phyloP scores from a whole-genome alignment of 192 early-diverging fungal species.

The Lunasporangiospora selenospora region DNA sequence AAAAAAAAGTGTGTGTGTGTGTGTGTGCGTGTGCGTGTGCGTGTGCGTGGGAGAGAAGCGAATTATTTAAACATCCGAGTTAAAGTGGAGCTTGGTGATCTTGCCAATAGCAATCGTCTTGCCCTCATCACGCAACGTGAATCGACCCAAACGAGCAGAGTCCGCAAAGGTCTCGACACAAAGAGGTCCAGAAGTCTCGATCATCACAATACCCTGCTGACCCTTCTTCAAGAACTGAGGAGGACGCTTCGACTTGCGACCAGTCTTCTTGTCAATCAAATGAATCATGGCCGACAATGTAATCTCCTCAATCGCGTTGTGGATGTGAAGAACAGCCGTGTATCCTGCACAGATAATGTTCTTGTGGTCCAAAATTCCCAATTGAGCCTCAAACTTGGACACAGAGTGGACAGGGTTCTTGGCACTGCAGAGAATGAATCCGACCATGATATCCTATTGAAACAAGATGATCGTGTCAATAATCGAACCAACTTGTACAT shows the following conservation, averaged over 20 bases:
- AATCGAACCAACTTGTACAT: slow-evolving; percentile 9
- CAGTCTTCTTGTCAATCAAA: slow-evolving; percentile 90
- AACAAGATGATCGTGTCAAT: neutral
- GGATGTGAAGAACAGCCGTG: slow-evolving; percentile 90
- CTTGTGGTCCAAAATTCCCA: slow-evolving; percentile 93
- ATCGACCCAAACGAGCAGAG: slow-evolving; percentile 90
- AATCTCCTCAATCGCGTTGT: slow-evolving; percentile 85
- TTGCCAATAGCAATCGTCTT: slow-evolving; percentile 90
- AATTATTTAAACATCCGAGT: neutral
- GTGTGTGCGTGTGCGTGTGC: too few species aligned
- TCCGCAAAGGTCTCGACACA: slow-evolving; percentile 88
- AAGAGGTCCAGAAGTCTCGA: slow-evolving; percentile 73
- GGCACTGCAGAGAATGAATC: slow-evolving; percentile 81
- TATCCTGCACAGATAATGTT: slow-evolving; percentile 95
- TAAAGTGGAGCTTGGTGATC: slow-evolving; percentile 63
- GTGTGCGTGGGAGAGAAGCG: too few species aligned
- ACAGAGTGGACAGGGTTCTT: slow-evolving; percentile 82
- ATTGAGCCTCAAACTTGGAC: slow-evolving; percentile 81
- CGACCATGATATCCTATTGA: slow-evolving; percentile 72
- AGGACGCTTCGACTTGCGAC: slow-evolving; percentile 80
- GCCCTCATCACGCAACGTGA: slow-evolving; percentile 97
- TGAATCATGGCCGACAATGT: slow-evolving; percentile 74
- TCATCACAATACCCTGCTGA: slow-evolving; percentile 82
- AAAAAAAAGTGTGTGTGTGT: too few species aligned
- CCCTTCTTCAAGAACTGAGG: slow-evolving; percentile 92